phyloP scores from a whole-genome alignment of 345 rosid species.

The Gynandropsis gynandra region DNA sequence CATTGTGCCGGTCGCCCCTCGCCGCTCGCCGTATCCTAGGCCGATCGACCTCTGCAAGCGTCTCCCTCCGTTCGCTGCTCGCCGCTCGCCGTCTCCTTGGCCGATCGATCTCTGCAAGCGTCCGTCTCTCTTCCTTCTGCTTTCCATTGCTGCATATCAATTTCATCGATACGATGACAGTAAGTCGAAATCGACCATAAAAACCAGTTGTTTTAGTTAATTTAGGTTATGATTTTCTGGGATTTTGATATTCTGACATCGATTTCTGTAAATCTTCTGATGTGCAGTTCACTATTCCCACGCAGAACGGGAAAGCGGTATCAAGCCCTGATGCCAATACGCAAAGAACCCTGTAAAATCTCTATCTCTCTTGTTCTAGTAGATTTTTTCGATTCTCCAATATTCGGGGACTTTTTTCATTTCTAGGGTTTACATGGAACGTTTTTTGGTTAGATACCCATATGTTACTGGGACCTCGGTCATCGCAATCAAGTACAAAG shows the following conservation, averaged over 20 bases:
- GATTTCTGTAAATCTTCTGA: background rate
- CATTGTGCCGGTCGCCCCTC: too few relatives aligned
- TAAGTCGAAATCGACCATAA: too few relatives aligned
- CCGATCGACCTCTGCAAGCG: too few relatives aligned
- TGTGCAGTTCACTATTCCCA: slow-evolving; percentile 28
- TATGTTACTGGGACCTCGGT: slow-evolving; percentile 95
- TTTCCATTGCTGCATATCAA: background rate
- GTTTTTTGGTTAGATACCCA: slow-evolving; percentile 51
- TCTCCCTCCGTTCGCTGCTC: too few relatives aligned
- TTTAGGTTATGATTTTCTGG: too few relatives aligned
- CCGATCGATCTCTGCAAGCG: too few relatives aligned
- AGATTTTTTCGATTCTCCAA: background rate
- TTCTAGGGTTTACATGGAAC: slow-evolving; percentile 9
- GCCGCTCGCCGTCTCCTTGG: too few relatives aligned
- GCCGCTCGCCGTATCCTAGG: too few relatives aligned
- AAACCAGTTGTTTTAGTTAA: too few relatives aligned
- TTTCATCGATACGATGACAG: too few relatives aligned
- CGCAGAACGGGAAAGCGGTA: slow-evolving; percentile 26
- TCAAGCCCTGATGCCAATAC: slow-evolving; percentile 32
- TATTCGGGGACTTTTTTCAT: background rate
- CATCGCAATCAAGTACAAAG: slow-evolving; percentile 87
- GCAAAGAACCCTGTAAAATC: slow-evolving; percentile 46
- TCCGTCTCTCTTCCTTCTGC: too few relatives aligned
- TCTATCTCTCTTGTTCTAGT: slow-evolving; percentile 1
- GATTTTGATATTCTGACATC: too few relatives aligned